Base-by-base conservation (phyloP, 345 rosid species). In the Salix udensis region DNA sequence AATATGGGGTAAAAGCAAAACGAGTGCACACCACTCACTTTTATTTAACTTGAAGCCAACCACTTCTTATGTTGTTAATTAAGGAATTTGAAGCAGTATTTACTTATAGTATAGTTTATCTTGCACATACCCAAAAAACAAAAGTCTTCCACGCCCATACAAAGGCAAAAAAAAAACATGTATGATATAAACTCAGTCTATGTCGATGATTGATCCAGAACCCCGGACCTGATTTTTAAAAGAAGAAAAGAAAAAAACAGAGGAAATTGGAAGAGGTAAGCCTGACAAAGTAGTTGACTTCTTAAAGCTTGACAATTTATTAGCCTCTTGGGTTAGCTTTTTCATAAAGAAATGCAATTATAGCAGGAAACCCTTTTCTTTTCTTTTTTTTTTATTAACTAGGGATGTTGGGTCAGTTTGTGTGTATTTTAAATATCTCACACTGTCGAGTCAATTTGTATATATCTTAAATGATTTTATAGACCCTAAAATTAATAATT, bases 91-190 rank as follows among this genome's bases (percentile, higher is more conserved):
- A 53, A 34, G 12, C 26, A 64, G 58, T 64, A 60, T 15, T 15
- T 37, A 60, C 76, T 61, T 73, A 16, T 31, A 64, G 61, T 39
- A 42, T 42, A 13, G 30, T 7, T 12, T 74, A 13, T n/a, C 71
- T 46, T 48, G 65, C n/a, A 40, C 44, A 12, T 7, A 34, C 44
- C 21, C 1, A 60, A 36, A 73, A 12, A 7, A 39, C n/a, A n/a
- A 60, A 74, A 24, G 18, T 70, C 77, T 21, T 15, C 70, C 50
- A 36, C 71, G 34, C 48, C 62, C 65, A 50, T 70, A 65, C 62
- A 74, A 1, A 24, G 34, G 34, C 23, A 18, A 28, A 73, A 8
- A 30, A 52, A 34, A 37, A 40, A 36, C 21, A 39, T 24, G 24
- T 9, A 11, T 37, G 21, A 2, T 2, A 23, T 21, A 53, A 40